Percentiles rank a stretch among this genome's conserved stretches.
These are phyloP conservation scores for Dipteronia dyeriana DNA, from an alignment of 345 rosid species.

Conservation along the genomic window DNA sequence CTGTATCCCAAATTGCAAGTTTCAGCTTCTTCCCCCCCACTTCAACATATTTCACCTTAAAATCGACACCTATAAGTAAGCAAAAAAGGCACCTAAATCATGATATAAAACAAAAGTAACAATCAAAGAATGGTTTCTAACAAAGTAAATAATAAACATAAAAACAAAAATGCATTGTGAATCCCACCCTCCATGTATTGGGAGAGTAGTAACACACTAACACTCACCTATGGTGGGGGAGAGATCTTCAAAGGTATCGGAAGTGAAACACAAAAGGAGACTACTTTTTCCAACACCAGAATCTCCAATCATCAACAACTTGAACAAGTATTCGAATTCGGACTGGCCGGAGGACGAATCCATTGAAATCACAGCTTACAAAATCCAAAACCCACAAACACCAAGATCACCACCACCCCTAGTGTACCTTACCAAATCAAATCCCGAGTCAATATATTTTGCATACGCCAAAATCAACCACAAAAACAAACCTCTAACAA, in stretches of 20 bases:
- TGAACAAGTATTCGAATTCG: constrained; percentile 43
- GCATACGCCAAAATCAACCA: too few relatives aligned
- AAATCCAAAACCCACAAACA: too few relatives aligned
- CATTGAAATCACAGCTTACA: constrained; percentile 14
- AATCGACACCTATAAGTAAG: constrained; percentile 71
- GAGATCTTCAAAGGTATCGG: constrained; percentile 40
- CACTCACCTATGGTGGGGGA: constrained; percentile 51
- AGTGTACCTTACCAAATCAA: too few relatives aligned
- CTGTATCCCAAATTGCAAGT: constrained; percentile 99
- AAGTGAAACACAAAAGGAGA: constrained; percentile 52
- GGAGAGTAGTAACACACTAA: constrained; percentile 1
- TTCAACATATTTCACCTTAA: constrained; percentile 78
- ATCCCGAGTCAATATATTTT: too few relatives aligned
- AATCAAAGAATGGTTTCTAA: not conserved
- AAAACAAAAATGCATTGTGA: not conserved
- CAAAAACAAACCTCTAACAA: too few relatives aligned
- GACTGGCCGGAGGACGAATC: constrained; percentile 31
- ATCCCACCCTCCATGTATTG: not conserved
- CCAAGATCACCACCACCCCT: too few relatives aligned
- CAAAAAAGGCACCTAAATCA: not conserved
- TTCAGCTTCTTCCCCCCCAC: constrained; percentile 81
- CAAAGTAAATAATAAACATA: not conserved
- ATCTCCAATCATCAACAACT: constrained; percentile 59
- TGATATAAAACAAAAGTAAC: not conserved
- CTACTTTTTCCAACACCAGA: constrained; percentile 60